Evolutionary conservation across 1,284 basidiomycete genomes (phyloP).

Genomic region (Lentinula novae-zelandiae): DNA sequence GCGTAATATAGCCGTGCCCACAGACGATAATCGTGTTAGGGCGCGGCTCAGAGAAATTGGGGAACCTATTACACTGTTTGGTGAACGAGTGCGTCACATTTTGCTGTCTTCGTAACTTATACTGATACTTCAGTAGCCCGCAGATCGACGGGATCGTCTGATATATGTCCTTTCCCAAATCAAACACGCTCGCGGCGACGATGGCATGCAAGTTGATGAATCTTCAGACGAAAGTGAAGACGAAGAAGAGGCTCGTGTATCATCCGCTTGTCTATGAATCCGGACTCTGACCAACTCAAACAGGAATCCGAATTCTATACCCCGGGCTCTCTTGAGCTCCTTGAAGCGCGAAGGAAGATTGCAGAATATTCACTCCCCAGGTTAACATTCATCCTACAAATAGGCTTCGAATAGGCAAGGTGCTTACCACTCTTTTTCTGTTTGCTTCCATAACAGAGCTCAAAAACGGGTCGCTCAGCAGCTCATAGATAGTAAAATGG

Average conservation of each 20-base stretch:
- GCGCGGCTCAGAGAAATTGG: conserved; percentile 87
- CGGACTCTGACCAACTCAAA: background rate
- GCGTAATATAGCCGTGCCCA: conserved; percentile 92
- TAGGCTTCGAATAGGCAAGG: conserved; percentile 51
- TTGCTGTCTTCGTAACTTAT: conserved; percentile 7
- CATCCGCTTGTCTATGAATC: background rate
- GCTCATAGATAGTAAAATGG: conserved; percentile 81
- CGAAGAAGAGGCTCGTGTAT: conserved; percentile 43
- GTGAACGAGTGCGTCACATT: conserved; percentile 76
- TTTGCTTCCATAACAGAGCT: conserved; percentile 64
- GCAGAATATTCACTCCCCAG: conserved; percentile 92
- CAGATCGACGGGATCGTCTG: conserved; percentile 89
- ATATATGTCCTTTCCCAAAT: conserved; percentile 91
- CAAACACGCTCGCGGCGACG: conserved; percentile 73
- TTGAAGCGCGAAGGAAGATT: conserved; percentile 80
- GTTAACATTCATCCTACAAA: conserved; percentile 62
- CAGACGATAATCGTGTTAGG: conserved; percentile 92
- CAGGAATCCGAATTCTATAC: conserved; percentile 96
- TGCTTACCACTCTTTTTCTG: conserved; percentile 62
- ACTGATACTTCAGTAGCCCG: conserved; percentile 48
- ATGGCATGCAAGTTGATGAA: conserved; percentile 68
- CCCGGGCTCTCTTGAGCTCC: conserved; percentile 81
- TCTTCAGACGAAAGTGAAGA: conserved; percentile 70
- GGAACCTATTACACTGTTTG: conserved; percentile 96
- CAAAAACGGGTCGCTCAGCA: conserved; percentile 88